Conservation (phyloP, 2,329 filamentous ascomycete species). For the Anisogramma anomala region DNA sequence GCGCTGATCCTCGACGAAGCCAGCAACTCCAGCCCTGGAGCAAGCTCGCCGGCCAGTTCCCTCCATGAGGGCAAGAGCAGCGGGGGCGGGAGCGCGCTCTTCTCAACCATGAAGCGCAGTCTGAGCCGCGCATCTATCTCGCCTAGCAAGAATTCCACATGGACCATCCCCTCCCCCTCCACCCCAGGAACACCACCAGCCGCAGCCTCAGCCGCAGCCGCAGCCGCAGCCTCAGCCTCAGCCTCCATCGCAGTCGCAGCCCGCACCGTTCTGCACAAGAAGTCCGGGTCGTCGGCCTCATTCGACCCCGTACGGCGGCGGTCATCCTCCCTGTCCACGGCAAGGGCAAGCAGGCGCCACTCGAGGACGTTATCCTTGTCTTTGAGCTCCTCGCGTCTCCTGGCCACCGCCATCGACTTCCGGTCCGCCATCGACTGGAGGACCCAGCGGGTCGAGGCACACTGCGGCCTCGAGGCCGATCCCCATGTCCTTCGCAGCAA, state of each 20-base stretch:
- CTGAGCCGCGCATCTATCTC: conserved; percentile 18
- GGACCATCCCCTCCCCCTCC: conserved; percentile 2
- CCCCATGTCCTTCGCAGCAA: conserved; percentile 34
- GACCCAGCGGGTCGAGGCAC: conserved; percentile 23
- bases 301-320: conserved; percentile 20
- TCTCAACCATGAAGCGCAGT: conserved; percentile 18
- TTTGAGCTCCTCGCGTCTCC: conserved; percentile 15
- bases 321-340: conserved; percentile 22
- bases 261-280: conserved; percentile 12
- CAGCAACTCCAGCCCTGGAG: conserved; percentile 12
- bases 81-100: conserved; percentile 18
- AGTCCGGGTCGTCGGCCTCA: conserved; percentile 16
- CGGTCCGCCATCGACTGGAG: conserved; percentile 24
- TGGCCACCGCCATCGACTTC: conserved; percentile 20
- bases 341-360: conserved; percentile 17
- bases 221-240: no score
- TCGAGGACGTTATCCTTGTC: conserved; percentile 16
- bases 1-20: conserved; percentile 13
- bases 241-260: no score
- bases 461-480: conserved; percentile 38
- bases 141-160: conserved; percentile 4
- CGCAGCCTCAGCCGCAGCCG: no score
- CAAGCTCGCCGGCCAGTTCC: conserved; percentile 18
- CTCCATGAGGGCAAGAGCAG: conserved; percentile 17
- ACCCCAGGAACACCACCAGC: neutral